Conservation (phyloP, 1,284 basidiomycete genomes). For the Ganoderma sp. region DNA sequence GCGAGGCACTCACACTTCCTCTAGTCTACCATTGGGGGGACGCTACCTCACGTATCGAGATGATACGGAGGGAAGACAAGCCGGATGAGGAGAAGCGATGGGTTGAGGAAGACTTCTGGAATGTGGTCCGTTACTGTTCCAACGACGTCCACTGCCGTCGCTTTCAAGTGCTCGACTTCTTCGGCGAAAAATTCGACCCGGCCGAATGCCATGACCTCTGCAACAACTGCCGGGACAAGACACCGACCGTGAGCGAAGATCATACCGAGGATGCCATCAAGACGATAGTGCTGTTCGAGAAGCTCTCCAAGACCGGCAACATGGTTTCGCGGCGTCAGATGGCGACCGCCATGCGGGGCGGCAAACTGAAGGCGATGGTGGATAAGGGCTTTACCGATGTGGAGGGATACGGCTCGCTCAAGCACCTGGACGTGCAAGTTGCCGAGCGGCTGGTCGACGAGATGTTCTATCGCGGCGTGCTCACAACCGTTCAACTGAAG, state of each 20-base stretch:
- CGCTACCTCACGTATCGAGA: conserved; percentile 51
- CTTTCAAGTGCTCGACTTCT: conserved; percentile 79
- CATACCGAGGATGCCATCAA: conserved; percentile 56
- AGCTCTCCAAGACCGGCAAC: conserved; percentile 9
- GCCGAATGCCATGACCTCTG: conserved; percentile 66
- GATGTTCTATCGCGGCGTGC: conserved; percentile 48
- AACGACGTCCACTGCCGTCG: conserved; percentile 90
- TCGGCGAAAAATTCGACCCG: conserved; percentile 53
- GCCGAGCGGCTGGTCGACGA: conserved; percentile 40
- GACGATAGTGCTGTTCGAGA: conserved; percentile 57
- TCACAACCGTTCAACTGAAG: conserved; percentile 42
- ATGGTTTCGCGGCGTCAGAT: conserved; percentile 53
- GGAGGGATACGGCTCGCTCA: conserved; percentile 61
- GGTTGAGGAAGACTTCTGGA: conserved; percentile 54
- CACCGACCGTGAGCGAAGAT: conserved; percentile 44
- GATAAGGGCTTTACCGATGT: conserved; percentile 56
- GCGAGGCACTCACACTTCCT: neutral
- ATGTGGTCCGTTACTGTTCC: conserved; percentile 77
- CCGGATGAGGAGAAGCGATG: conserved; percentile 59
- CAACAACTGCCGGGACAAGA: conserved; percentile 70
- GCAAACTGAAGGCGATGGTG: conserved; percentile 54
- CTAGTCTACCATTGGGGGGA: conserved; percentile 65
- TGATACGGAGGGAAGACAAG: conserved; percentile 59
- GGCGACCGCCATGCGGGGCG: conserved; percentile 68
- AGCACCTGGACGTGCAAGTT: conserved; percentile 19